phyloP scores from a whole-genome alignment of 2,329 filamentous ascomycete species.

The Ceratocystis ficicola region DNA sequence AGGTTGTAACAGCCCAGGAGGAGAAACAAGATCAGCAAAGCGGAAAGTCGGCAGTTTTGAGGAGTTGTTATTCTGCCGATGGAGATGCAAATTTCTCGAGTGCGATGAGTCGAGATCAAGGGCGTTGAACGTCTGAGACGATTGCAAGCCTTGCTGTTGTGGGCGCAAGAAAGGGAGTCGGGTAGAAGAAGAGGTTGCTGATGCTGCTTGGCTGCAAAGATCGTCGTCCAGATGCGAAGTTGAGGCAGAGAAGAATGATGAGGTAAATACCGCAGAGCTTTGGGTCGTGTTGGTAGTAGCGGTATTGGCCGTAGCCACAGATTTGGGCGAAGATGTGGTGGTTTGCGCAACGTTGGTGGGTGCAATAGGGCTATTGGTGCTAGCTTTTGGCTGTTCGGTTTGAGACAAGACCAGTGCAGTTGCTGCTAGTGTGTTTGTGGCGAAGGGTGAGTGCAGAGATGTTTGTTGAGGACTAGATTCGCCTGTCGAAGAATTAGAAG shows the following conservation, averaged over 20 bases:
- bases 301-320: constrained; percentile 18
- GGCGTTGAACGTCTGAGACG: constrained; percentile 19
- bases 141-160: constrained; percentile 18
- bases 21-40: constrained; percentile 36
- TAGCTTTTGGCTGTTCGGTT: neutral
- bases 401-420: constrained; percentile 15
- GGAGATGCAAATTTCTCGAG: constrained; percentile 31
- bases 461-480: constrained; percentile 12
- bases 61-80: constrained; percentile 43
- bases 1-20: constrained; percentile 24
- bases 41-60: constrained; percentile 46
- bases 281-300: constrained; percentile 14
- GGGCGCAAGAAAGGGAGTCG: constrained; percentile 12
- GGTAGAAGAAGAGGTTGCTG: constrained; percentile 18
- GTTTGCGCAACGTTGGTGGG: constrained; percentile 3
- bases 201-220: constrained; percentile 17
- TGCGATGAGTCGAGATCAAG: constrained; percentile 18
- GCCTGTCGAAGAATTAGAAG: constrained; percentile 11
- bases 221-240: constrained; percentile 21
- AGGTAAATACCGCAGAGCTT: constrained; percentile 19
- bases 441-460: constrained; percentile 14
- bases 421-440: constrained; percentile 15
- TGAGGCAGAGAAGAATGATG: constrained; percentile 20
- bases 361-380: neutral
- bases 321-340: constrained; percentile 17